A percentile compares a stretch with the other conserved stretches of the same genome.
Conservation (phyloP, 2,329 filamentous ascomycete species). For the Cytospora leucostoma region DNA sequence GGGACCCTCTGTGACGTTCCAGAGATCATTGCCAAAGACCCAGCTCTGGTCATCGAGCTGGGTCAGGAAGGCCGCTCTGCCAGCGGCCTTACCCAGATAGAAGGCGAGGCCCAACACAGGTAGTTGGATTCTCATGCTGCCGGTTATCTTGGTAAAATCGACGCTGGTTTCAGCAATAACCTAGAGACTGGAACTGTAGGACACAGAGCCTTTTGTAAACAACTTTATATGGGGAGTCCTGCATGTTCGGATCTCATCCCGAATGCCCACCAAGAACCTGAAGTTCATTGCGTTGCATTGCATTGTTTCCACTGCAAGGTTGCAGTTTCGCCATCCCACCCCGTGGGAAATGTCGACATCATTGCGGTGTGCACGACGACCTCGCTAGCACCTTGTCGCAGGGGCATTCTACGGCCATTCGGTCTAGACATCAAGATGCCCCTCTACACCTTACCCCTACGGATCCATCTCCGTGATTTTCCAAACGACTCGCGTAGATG, state of each 20-base stretch:
- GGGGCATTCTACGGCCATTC: background rate
- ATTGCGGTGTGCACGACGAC: background rate
- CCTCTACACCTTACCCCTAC: constrained; percentile 1
- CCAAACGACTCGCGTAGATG: constrained; percentile 12
- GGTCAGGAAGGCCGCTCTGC: constrained; percentile 32
- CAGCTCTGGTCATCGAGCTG: constrained; percentile 35
- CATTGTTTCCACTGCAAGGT: background rate
- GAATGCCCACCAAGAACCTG: background rate
- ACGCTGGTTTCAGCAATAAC: background rate
- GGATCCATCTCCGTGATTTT: background rate
- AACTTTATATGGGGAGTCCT: too few relatives aligned
- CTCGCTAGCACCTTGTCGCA: background rate
- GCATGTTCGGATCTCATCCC: constrained; percentile 1
- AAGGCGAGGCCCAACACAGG: constrained; percentile 1
- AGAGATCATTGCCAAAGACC: constrained; percentile 38
- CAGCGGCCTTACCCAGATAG: background rate
- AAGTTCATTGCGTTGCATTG: background rate
- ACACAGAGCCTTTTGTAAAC: too few relatives aligned
- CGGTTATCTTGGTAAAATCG: background rate
- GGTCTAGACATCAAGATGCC: constrained; percentile 5
- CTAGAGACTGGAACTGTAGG: background rate
- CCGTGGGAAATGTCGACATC: background rate
- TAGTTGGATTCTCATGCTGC: constrained; percentile 3
- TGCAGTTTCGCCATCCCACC: background rate
- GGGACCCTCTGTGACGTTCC: constrained; percentile 34